Conservation (phyloP, 2,329 filamentous ascomycete species). For the Elsinoe necatrix region DNA sequence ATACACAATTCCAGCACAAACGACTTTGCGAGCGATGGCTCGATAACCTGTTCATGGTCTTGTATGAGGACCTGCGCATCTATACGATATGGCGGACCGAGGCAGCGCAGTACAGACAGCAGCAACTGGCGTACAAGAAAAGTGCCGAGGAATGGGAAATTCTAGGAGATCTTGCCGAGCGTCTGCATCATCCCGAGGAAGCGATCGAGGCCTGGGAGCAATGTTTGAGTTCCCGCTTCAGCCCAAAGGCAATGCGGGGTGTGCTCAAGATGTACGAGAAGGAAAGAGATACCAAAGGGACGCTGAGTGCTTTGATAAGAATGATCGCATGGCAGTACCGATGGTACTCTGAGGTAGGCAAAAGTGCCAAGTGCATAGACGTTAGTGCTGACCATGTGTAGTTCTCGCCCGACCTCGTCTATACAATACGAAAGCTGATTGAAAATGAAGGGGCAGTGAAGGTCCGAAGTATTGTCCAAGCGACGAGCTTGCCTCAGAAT, state of each 20-base stretch:
- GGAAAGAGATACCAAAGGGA: constrained; percentile 69
- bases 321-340: constrained; percentile 97
- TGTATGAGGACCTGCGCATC: constrained; percentile 94
- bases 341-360: constrained; percentile 85
- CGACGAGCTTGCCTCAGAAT: constrained; percentile 84
- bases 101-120: constrained; percentile 88
- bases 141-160: constrained; percentile 98
- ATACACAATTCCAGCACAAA: constrained; percentile 93
- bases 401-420: constrained; percentile 88
- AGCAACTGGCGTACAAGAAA: constrained; percentile 93
- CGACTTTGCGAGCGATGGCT: constrained; percentile 95
- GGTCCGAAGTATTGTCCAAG: constrained; percentile 92
- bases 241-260: constrained; percentile 81
- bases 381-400: constrained; percentile 24
- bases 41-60: constrained; percentile 97
- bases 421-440: constrained; percentile 81
- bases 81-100: constrained; percentile 99
- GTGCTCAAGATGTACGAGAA: constrained; percentile 73
- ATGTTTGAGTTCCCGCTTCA: constrained; percentile 81
- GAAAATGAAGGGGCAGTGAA: constrained; percentile 97
- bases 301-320: constrained; percentile 75
- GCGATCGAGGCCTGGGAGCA: constrained; percentile 87
- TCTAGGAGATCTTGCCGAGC: constrained; percentile 81
- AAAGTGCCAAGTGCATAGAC: background rate
- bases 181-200: constrained; percentile 85